Conservation (phyloP, 208 protist genomes). For the Crithidia expoeki region DNA sequence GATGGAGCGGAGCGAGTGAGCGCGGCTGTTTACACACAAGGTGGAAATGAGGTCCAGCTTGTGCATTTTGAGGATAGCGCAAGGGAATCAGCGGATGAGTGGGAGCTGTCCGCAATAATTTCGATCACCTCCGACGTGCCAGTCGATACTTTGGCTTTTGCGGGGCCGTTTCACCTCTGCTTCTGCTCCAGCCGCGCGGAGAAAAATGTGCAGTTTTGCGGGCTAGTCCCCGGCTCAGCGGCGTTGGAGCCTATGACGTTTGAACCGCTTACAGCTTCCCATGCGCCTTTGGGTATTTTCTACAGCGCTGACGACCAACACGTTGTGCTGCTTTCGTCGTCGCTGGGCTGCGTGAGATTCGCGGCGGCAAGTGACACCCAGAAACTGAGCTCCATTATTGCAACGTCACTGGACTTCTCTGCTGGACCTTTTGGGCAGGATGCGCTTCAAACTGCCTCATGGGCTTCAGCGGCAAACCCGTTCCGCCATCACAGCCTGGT, state of each 20-base stretch:
- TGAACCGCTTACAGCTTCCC: conserved; percentile 20
- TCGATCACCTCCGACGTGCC: conserved; percentile 16
- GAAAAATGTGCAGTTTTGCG: conserved; percentile 32
- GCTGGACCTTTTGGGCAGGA: conserved; percentile 24
- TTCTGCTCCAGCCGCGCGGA: conserved; percentile 16
- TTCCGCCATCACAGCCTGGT: conserved; percentile 32
- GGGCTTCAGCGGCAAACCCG: conserved; percentile 22
- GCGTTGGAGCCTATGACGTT: conserved; percentile 25
- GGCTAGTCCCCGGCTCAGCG: conserved; percentile 24
- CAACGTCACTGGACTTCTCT: conserved; percentile 21
- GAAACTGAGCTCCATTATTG: conserved; percentile 11
- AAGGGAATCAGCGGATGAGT: not conserved
- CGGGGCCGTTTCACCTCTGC: conserved; percentile 37
- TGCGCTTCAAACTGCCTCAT: conserved; percentile 1
- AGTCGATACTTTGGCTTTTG: conserved; percentile 29
- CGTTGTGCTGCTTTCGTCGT: conserved; percentile 28
- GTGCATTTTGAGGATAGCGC: conserved; percentile 4
- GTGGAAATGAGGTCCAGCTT: conserved; percentile 16
- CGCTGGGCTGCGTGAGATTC: conserved; percentile 12
- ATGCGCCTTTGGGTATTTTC: conserved; percentile 17
- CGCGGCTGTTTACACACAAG: conserved; percentile 20
- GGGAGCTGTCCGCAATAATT: not conserved
- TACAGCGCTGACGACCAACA: conserved; percentile 27
- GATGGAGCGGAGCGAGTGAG: conserved; percentile 4
- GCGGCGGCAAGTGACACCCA: conserved; percentile 5